phyloP scores from a whole-genome alignment of 1,284 basidiomycete genomes.

The Stereum hirsutum region DNA sequence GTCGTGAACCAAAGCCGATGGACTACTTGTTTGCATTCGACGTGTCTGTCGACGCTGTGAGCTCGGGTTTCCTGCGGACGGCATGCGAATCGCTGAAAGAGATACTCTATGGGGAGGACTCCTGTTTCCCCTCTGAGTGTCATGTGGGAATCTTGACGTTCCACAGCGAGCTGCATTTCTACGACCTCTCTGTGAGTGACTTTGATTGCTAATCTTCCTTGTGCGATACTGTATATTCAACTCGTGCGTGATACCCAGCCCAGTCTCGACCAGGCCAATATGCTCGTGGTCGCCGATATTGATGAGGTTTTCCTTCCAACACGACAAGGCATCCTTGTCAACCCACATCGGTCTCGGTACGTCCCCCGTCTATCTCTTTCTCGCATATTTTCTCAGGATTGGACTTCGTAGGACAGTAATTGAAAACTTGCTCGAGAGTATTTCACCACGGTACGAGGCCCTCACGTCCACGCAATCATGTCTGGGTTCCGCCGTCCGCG shows the following conservation, averaged over 20 bases:
- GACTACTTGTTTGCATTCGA: slow-evolving; percentile 88
- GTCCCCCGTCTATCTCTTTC: slow-evolving; percentile 11
- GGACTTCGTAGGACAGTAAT: slow-evolving; percentile 37
- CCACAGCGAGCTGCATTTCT: slow-evolving; percentile 82
- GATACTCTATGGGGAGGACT: slow-evolving; percentile 58
- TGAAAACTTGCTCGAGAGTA: slow-evolving; percentile 51
- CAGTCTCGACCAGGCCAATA: slow-evolving; percentile 44
- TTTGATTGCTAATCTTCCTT: neutral
- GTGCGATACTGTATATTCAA: slow-evolving; percentile 3
- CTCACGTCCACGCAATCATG: slow-evolving; percentile 48
- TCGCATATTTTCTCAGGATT: slow-evolving; percentile 5
- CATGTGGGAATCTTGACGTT: slow-evolving; percentile 81
- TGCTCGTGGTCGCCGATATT: slow-evolving; percentile 85
- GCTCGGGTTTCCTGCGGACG: slow-evolving; percentile 67
- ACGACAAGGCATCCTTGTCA: slow-evolving; percentile 69
- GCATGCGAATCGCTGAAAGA: slow-evolving; percentile 61
- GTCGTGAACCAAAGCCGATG: slow-evolving; percentile 59
- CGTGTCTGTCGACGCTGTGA: slow-evolving; percentile 66
- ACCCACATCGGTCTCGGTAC: slow-evolving; percentile 65
- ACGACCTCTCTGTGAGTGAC: slow-evolving; percentile 74
- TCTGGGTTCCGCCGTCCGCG: slow-evolving; percentile 75
- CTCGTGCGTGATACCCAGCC: slow-evolving; percentile 7
- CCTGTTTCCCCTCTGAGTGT: slow-evolving; percentile 44
- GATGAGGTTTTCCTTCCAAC: slow-evolving; percentile 90
- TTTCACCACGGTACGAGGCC: slow-evolving; percentile 61